These are phyloP conservation scores for Haemoproteus tartakovskyi DNA, from an alignment of 169 alveolate genomes.

Conservation along the genomic window DNA sequence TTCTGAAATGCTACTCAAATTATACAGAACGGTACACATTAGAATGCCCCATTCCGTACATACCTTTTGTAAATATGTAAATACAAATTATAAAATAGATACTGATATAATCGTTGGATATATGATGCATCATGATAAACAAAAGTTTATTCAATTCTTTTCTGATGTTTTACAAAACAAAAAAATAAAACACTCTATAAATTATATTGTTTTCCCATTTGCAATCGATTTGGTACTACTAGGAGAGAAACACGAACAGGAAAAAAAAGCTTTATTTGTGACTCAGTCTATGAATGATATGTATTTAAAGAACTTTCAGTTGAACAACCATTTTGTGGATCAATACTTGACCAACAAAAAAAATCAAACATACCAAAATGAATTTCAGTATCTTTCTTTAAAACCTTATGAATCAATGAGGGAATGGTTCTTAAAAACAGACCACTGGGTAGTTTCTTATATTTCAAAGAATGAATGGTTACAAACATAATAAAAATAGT, in stretches of 20 bases:
- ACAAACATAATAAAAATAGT: too few species aligned
- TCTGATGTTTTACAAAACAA: conserved; percentile 31
- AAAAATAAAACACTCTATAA: conserved; percentile 25
- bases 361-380: neutral
- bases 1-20: conserved; percentile 8
- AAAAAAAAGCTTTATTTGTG: conserved; percentile 23
- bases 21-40: conserved; percentile 17
- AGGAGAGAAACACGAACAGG: neutral
- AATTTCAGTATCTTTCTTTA: conserved; percentile 5
- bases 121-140: neutral
- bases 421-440: conserved; percentile 31
- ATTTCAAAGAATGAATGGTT: conserved; percentile 36
- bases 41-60: conserved; percentile 34
- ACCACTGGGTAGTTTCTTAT: conserved; percentile 7
- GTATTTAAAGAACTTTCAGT: conserved; percentile 8
- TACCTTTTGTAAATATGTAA: conserved; percentile 13
- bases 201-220: conserved; percentile 22
- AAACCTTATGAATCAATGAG: conserved; percentile 48
- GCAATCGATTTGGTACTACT: conserved; percentile 16
- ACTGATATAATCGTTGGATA: neutral
- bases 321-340: conserved; percentile 2
- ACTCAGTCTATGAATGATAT: conserved; percentile 13
- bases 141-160: conserved; percentile 27
- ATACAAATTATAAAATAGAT: neutral
- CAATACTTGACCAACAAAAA: neutral